phyloP scores from a whole-genome alignment of 2,329 filamentous ascomycete species.

The Onygenales sp. region DNA sequence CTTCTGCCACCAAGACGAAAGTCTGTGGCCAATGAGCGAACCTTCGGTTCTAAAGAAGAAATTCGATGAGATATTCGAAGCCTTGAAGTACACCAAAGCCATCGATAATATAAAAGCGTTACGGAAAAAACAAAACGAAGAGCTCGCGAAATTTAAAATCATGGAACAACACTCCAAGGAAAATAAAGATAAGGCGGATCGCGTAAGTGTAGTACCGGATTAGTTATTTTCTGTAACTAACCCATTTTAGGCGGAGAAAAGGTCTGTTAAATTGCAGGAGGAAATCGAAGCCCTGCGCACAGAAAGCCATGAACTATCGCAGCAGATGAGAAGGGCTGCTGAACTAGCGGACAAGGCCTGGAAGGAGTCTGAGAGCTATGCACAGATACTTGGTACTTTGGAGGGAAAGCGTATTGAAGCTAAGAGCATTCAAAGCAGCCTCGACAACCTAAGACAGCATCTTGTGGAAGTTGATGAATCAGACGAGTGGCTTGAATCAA shows the following conservation, averaged over 20 bases:
- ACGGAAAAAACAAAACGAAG: slow-evolving; percentile 70
- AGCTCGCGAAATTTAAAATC: slow-evolving; percentile 62
- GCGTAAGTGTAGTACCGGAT: slow-evolving; percentile 29
- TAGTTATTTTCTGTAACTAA: background rate
- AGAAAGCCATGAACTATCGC: slow-evolving; percentile 52
- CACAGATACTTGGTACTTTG: slow-evolving; percentile 64
- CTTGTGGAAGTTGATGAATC: slow-evolving; percentile 70
- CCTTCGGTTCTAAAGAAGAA: slow-evolving; percentile 77
- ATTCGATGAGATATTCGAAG: slow-evolving; percentile 97
- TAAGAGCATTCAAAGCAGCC: slow-evolving; percentile 58
- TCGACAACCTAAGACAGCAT: slow-evolving; percentile 59
- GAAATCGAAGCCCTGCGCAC: slow-evolving; percentile 49
- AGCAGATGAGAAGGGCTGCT: slow-evolving; percentile 34
- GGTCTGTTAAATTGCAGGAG: slow-evolving; percentile 53
- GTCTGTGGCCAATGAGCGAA: slow-evolving; percentile 91
- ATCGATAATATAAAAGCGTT: slow-evolving; percentile 89
- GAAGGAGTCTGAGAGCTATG: slow-evolving; percentile 62
- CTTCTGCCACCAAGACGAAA: slow-evolving; percentile 98
- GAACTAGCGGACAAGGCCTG: slow-evolving; percentile 56
- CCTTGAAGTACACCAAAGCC: slow-evolving; percentile 91
- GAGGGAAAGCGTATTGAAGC: slow-evolving; percentile 68
- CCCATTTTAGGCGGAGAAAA: slow-evolving; percentile 45
- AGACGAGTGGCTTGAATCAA: slow-evolving; percentile 63
- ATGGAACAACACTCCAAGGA: slow-evolving; percentile 68
- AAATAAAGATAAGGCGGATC: slow-evolving; percentile 76